phyloP scores from a whole-genome alignment of 441 rosid species.

The Monsonia emarginata region DNA sequence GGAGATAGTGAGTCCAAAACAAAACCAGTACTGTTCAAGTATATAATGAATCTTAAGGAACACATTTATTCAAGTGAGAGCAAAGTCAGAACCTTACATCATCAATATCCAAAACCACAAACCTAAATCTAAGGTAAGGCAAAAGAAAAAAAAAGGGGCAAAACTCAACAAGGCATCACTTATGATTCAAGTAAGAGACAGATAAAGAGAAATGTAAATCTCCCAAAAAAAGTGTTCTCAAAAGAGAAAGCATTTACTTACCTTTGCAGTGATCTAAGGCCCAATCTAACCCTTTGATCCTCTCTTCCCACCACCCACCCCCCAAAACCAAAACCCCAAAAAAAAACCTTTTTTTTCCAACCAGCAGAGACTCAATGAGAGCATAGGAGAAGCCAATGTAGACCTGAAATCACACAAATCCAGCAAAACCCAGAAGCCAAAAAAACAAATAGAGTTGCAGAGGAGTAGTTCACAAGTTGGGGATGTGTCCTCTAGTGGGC shows the following conservation, averaged over 20 bases:
- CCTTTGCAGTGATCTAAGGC: conserved; percentile 24
- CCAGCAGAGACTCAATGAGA: conserved; percentile 30
- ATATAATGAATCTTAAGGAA: conserved; percentile 17
- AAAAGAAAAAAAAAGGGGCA: conserved; percentile 19
- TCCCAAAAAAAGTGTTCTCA: conserved; percentile 4
- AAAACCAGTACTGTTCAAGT: conserved; percentile 3
- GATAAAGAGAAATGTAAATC: conserved; percentile 18
- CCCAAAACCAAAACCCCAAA: conserved; percentile 19
- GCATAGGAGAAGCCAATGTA: conserved; percentile 37
- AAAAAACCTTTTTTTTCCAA: conserved; percentile 24
- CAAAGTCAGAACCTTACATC: conserved; percentile 4
- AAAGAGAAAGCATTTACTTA: conserved; percentile 29
- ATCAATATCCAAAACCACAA: conserved; percentile 11
- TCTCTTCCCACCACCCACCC: conserved; percentile 16
- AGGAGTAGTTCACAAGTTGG: conserved; percentile 34
- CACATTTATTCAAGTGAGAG: conserved; percentile 6
- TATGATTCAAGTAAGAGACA: conserved; percentile 53
- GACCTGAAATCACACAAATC: conserved; percentile 29
- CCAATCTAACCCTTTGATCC: conserved; percentile 35
- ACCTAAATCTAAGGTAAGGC: background rate
- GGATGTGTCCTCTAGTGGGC: conserved; percentile 22
- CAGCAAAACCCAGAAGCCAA: conserved; percentile 25
- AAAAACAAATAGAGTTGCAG: conserved; percentile 14
- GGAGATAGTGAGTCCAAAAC: conserved; percentile 5
- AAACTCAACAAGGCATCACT: conserved; percentile 39